Evolutionary conservation across 1,139 yeast species (phyloP).

Genomic region (Pichia inconspicua): DNA sequence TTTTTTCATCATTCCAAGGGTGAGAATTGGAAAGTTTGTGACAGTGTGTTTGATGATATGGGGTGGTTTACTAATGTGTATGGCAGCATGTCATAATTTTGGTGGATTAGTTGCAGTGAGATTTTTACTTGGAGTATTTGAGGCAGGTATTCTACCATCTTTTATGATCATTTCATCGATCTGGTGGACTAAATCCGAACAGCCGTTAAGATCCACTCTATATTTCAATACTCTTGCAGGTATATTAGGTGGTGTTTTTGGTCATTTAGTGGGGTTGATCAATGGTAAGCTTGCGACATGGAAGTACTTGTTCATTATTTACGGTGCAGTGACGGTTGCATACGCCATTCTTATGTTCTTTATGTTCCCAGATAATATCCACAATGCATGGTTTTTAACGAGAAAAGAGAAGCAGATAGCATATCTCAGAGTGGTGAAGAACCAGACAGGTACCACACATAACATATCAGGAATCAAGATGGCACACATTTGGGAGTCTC

Average conservation of each 20-base stretch:
- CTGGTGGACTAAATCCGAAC: conserved; percentile 27
- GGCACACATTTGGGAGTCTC: background rate
- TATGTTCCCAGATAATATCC: conserved; percentile 49
- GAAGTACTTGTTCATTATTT: conserved; percentile 42
- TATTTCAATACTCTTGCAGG: conserved; percentile 24
- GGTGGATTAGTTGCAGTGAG: conserved; percentile 34
- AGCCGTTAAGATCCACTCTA: conserved; percentile 20
- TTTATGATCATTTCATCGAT: conserved; percentile 26
- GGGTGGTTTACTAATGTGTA: conserved; percentile 19
- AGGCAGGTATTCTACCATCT: conserved; percentile 28
- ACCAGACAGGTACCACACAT: conserved; percentile 1
- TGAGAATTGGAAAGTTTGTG: conserved; percentile 18
- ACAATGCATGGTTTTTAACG: conserved; percentile 43
- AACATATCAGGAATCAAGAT: background rate
- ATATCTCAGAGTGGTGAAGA: background rate
- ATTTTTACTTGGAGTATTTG: conserved; percentile 29
- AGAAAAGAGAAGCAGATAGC: conserved; percentile 37
- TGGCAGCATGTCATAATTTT: conserved; percentile 29
- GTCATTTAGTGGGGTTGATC: conserved; percentile 23
- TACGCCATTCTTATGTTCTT: conserved; percentile 42
- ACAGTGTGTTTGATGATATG: conserved; percentile 15
- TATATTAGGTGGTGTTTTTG: conserved; percentile 18
- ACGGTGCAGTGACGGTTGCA: conserved; percentile 41
- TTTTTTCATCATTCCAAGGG: conserved; percentile 15
- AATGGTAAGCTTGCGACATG: conserved; percentile 30